phyloP scores from a whole-genome alignment of 441 rosid genomes.

The Syzygium syzygioides region DNA sequence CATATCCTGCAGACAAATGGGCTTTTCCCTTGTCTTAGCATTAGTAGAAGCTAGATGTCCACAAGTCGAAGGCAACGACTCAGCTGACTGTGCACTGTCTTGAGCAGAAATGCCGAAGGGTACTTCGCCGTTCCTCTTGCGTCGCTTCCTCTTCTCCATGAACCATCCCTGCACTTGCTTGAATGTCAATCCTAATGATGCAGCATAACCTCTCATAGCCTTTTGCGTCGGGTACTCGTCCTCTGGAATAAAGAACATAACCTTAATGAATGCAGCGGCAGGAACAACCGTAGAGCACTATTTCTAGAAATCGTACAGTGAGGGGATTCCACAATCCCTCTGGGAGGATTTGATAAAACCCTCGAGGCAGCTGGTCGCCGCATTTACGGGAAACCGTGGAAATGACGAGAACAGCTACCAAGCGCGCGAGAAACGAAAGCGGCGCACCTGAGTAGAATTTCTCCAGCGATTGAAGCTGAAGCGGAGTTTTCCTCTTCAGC shows the following conservation, averaged over 20 bases:
- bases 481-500: conserved; percentile 66
- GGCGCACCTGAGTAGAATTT: conserved; percentile 48
- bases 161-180: conserved; percentile 82
- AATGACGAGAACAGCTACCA: background rate
- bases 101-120: background rate
- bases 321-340: background rate
- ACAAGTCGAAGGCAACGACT: conserved; percentile 18
- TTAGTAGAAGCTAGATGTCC: conserved; percentile 12
- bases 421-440: background rate
- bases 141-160: conserved; percentile 60
- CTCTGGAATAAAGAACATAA: conserved; percentile 31
- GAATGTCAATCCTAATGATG: conserved; percentile 48
- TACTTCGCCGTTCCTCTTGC: conserved; percentile 24
- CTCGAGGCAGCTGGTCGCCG: no score
- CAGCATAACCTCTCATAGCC: conserved; percentile 51
- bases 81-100: conserved; percentile 1
- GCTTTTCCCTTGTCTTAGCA: conserved; percentile 11
- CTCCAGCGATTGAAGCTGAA: conserved; percentile 66
- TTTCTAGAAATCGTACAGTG: background rate
- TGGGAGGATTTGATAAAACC: background rate
- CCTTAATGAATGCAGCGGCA: conserved; percentile 1
- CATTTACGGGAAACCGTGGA: background rate
- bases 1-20: conserved; percentile 41
- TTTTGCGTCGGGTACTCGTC: conserved; percentile 46
- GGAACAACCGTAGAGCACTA: background rate